These are phyloP conservation scores for Coniochaeta sp. DNA, from an alignment of 2,329 filamentous ascomycete species.

Conservation along the genomic window DNA sequence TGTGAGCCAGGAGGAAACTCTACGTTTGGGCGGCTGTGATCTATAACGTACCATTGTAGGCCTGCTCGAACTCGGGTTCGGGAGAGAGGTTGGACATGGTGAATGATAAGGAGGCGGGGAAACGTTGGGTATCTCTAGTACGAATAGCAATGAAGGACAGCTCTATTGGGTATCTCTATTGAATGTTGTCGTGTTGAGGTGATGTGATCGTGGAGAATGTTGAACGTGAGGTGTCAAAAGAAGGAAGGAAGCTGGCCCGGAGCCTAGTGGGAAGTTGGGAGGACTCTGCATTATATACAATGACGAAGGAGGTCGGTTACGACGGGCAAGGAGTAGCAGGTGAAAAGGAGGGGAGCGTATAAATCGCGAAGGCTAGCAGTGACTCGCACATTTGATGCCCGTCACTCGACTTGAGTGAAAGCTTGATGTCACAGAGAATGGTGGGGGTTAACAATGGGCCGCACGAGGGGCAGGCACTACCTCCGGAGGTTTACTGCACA, in stretches of 20 bases:
- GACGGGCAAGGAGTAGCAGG: neutral
- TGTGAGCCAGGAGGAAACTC: neutral
- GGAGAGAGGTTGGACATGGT: slow-evolving; percentile 75
- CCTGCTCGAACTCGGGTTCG: slow-evolving; percentile 98
- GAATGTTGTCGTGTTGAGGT: neutral
- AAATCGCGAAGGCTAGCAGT: neutral
- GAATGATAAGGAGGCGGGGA: slow-evolving; percentile 4
- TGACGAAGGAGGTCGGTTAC: neutral
- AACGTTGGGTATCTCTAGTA: slow-evolving; percentile 1
- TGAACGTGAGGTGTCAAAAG: neutral
- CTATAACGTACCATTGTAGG: slow-evolving; percentile 70
- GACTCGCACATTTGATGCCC: neutral
- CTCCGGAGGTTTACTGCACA: neutral
- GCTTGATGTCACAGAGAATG: neutral
- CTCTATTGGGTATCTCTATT: neutral
- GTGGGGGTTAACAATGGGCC: neutral
- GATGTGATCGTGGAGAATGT: neutral
- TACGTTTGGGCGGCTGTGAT: neutral
- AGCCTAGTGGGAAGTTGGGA: neutral
- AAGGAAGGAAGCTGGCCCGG: neutral
- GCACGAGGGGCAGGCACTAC: neutral
- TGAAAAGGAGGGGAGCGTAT: neutral
- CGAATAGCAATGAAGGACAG: neutral
- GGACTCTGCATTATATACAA: neutral
- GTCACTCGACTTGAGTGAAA: neutral